Evolutionary conservation across 192 early-diverging fungal genomes (phyloP).

Genomic region (Backusella australiensis): DNA sequence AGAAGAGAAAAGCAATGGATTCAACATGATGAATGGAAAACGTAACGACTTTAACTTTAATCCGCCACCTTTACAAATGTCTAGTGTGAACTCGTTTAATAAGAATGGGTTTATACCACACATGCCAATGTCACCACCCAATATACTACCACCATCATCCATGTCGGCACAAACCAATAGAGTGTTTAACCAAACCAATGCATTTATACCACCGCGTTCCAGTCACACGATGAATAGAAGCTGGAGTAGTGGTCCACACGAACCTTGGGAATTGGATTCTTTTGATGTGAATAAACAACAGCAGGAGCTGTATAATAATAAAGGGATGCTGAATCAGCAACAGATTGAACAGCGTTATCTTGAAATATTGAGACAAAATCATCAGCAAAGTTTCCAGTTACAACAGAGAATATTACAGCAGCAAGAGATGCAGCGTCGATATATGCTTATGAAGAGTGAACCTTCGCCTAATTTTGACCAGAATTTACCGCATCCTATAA

Average conservation of each 20-base stretch:
- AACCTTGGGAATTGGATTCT: background rate
- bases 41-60: background rate
- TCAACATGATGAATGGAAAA: background rate
- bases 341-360: conserved; percentile 41
- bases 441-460: background rate
- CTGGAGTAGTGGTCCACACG: background rate
- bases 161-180: background rate
- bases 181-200: background rate
- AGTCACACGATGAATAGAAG: background rate
- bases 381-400: conserved; percentile 31
- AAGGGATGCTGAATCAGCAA: background rate
- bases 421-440: background rate
- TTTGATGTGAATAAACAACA: background rate
- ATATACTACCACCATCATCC: background rate
- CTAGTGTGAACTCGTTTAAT: background rate
- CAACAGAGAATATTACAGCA: conserved; percentile 5
- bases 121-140: background rate
- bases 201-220: background rate
- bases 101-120: background rate
- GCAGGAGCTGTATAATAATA: background rate
- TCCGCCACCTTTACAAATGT: background rate
- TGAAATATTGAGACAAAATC: conserved; percentile 36
- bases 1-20: background rate
- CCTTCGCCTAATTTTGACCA: background rate
- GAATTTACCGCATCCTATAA: background rate